Evolutionary conservation across 306 rosid genomes (phyloP), one percentile per base, ranked within the genome.

Genomic region (Calophaca sinica): DNA sequence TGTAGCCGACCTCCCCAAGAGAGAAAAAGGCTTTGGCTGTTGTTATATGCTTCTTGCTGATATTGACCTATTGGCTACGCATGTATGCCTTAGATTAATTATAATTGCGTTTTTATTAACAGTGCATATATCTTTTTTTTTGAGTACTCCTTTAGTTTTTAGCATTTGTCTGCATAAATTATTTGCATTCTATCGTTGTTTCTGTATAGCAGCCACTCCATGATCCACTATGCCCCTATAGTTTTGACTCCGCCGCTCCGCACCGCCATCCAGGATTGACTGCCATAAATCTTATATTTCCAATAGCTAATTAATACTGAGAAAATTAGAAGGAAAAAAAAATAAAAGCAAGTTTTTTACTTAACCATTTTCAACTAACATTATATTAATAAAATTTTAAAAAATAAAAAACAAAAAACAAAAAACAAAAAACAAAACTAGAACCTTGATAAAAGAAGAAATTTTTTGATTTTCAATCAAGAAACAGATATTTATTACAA

Each of bases 401-500:
- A 20, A 14, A 2, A 59, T n/a, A n/a, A n/a, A n/a, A n/a, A n/a
- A n/a, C n/a, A n/a, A n/a, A n/a, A n/a, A n/a, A n/a, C n/a, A n/a
- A n/a, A n/a, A n/a, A n/a, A n/a, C n/a, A n/a, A n/a, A n/a, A n/a
- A n/a, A n/a, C n/a, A 41, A 28, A 53, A 28, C 41, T 4, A 62
- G 3, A 62, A 38, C n/a, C 36, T 5, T 2, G 38, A 52, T 45
- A 49, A 46, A 35, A 20, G 26, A n/a, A 51, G 33, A 41, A 63
- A 53, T 6, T 14, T 39, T 8, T 3, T 52, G 41, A 66, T 35
- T 32, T 80, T 12, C 62, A 62, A 62, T 20, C 9, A 62, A 68
- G 63, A 62, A 53, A 29, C 29, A 50, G 35, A 51, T 12, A 50
- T 73, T 55, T 74, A 67, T 38, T 66, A 62, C 52, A 31, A 49